Percentiles rank a stretch among this genome's conserved stretches.
These are phyloP conservation scores for Exophiala bonariae DNA, from an alignment of 2,329 filamentous ascomycete genomes.

Conservation along the genomic window DNA sequence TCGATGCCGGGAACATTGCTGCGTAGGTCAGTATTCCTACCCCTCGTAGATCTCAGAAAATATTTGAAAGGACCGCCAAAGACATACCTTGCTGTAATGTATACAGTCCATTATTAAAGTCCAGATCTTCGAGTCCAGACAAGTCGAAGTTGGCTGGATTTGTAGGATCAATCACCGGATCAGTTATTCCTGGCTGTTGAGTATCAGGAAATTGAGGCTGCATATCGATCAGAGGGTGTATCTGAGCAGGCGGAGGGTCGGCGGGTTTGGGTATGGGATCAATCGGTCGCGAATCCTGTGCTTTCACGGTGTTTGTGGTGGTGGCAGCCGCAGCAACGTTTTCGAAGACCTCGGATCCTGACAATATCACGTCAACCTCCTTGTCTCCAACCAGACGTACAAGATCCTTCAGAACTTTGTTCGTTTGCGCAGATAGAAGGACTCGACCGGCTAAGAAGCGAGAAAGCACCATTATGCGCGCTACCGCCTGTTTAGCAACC, in stretches of 20 bases:
- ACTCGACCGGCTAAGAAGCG: conserved; percentile 37
- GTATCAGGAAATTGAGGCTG: too few relatives aligned
- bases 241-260: too few relatives aligned
- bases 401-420: conserved; percentile 20
- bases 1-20: conserved; percentile 13
- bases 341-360: conserved; percentile 10
- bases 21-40: not conserved
- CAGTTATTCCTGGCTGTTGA: not conserved
- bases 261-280: too few relatives aligned
- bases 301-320: too few relatives aligned
- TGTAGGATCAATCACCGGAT: not conserved
- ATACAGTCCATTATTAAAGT: conserved; percentile 18
- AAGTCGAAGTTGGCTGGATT: conserved; percentile 12
- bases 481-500: conserved; percentile 43
- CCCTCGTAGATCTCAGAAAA: not conserved
- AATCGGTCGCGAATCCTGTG: too few relatives aligned
- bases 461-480: conserved; percentile 43
- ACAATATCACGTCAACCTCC: conserved; percentile 24
- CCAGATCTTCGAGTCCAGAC: conserved; percentile 18
- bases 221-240: too few relatives aligned
- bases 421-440: conserved; percentile 38
- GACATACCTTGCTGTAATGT: conserved; percentile 16
- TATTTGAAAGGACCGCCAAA: not conserved
- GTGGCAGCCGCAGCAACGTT: not conserved
- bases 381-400: conserved; percentile 21